Evolutionary conservation across 768 basidiomycete genomes (phyloP).

Genomic region (Xerocomellus chrysenteron): DNA sequence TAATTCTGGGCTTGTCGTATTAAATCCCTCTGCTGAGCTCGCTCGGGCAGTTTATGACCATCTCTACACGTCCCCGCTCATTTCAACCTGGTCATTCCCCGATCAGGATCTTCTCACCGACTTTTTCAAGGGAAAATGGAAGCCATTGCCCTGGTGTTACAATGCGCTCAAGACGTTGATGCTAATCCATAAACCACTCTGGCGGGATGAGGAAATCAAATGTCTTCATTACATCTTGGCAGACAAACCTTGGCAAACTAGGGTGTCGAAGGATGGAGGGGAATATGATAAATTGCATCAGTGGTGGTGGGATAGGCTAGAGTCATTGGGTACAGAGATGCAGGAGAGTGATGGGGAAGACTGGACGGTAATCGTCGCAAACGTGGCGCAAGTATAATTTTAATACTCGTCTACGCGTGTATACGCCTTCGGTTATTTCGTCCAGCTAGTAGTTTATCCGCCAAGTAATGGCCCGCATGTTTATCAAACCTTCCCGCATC

Average conservation of each 20-base stretch:
- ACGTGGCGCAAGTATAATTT: conserved; percentile 37
- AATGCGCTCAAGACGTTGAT: conserved; percentile 92
- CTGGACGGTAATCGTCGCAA: conserved; percentile 51
- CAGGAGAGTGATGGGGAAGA: conserved; percentile 42
- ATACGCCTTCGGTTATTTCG: background rate
- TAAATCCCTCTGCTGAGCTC: conserved; percentile 66
- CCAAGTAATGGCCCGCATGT: background rate
- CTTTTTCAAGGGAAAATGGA: conserved; percentile 78
- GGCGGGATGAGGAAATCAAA: conserved; percentile 83
- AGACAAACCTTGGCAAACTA: conserved; percentile 83
- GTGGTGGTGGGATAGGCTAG: conserved; percentile 84
- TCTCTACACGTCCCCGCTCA: conserved; percentile 47
- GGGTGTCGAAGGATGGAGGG: conserved; percentile 41
- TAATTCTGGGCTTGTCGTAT: conserved; percentile 87
- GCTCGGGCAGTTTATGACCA: conserved; percentile 49
- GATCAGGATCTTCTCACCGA: conserved; percentile 91
- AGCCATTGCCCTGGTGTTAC: conserved; percentile 79
- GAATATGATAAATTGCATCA: conserved; percentile 54
- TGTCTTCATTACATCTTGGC: conserved; percentile 85
- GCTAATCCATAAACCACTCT: conserved; percentile 66
- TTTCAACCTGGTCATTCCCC: conserved; percentile 67
- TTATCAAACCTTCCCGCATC: background rate
- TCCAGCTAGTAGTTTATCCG: background rate
- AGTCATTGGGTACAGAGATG: conserved; percentile 42
- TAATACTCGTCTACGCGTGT: background rate